These are phyloP conservation scores for Tuber calosporum DNA, from an alignment of 495 filamentous ascomycete species.

Conservation along the genomic window DNA sequence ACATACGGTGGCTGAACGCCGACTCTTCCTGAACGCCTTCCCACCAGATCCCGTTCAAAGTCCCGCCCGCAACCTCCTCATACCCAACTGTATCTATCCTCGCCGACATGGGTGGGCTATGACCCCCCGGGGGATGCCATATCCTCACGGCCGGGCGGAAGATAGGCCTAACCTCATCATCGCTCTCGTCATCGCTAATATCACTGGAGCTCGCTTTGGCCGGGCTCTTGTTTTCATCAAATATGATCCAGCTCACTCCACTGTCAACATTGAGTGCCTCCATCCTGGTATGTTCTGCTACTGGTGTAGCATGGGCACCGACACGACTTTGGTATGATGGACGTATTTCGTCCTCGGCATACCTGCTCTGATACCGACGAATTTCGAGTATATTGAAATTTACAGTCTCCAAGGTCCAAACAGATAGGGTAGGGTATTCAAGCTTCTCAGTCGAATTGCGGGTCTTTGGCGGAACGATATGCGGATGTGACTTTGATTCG, in stretches of 20 bases:
- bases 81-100: constrained; percentile 35
- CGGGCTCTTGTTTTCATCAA: constrained; percentile 33
- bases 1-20: constrained; percentile 8
- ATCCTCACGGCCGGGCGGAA: constrained; percentile 21
- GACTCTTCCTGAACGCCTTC: constrained; percentile 19
- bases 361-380: constrained; percentile 34
- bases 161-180: constrained; percentile 16
- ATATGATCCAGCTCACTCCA: constrained; percentile 37
- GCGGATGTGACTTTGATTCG: constrained; percentile 37
- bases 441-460: constrained; percentile 27
- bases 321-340: constrained; percentile 29
- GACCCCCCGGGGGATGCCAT: constrained; percentile 23
- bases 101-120: constrained; percentile 16
- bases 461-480: constrained; percentile 33
- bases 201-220: constrained; percentile 13
- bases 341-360: constrained; percentile 35
- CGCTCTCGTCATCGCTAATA: constrained; percentile 32
- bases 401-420: constrained; percentile 33
- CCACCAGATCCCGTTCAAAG: constrained; percentile 26
- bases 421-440: constrained; percentile 36
- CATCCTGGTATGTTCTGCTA: constrained; percentile 35
- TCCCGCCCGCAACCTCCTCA: constrained; percentile 27
- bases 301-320: constrained; percentile 14
- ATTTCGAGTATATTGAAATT: constrained; percentile 39
- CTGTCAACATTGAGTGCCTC: constrained; percentile 38